Evolutionary conservation across 75 land plant genomes (phyloP).

Genomic region (Selaginella moellendorffii): DNA sequence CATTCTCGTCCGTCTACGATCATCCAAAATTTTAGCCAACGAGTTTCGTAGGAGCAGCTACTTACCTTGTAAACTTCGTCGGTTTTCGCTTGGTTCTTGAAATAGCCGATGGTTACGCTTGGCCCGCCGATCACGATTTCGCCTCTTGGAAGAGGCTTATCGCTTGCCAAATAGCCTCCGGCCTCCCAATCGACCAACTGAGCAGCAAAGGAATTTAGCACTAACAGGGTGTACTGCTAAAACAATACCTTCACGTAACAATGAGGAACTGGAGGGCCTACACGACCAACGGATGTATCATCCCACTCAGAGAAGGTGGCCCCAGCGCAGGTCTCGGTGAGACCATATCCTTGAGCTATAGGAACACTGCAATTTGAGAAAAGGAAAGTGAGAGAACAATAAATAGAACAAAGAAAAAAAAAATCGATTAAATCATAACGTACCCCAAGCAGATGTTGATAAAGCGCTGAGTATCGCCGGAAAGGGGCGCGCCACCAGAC

Average conservation of each 20-base stretch:
- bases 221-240: not conserved
- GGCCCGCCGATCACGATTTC: conserved; percentile 83
- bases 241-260: conserved; percentile 1
- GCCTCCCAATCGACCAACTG: conserved; percentile 73
- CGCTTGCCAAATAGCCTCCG: conserved; percentile 53
- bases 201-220: not conserved
- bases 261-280: conserved; percentile 2
- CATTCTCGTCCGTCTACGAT: conserved; percentile 15
- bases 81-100: conserved; percentile 72
- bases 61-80: conserved; percentile 64
- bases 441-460: conserved; percentile 10
- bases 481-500: conserved; percentile 2
- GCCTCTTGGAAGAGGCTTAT: conserved; percentile 68
- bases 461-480: not conserved
- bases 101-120: conserved; percentile 65
- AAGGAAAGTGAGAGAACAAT: too few species aligned
- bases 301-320: conserved; percentile 8
- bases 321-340: conserved; percentile 8
- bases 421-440: too few species aligned
- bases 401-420: too few species aligned
- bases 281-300: conserved; percentile 1
- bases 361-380: not conserved
- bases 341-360: conserved; percentile 7
- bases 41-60: too few species aligned
- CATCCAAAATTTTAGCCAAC: too few species aligned